These are phyloP conservation scores for Mycena belliarum DNA, from an alignment of 768 basidiomycete genomes.

Conservation along the genomic window DNA sequence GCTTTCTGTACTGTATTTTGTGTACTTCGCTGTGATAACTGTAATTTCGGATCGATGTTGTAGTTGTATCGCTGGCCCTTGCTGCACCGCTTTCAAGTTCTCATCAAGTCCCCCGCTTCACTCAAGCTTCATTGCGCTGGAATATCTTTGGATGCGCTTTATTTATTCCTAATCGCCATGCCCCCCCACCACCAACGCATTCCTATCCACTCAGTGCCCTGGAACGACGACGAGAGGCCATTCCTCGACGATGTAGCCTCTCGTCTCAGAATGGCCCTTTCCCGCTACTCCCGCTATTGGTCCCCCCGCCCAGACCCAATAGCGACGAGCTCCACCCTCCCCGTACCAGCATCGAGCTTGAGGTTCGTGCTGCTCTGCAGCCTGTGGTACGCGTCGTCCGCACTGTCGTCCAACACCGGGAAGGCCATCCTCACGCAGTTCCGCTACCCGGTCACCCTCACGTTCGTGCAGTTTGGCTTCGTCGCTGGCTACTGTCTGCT, in stretches of 20 bases:
- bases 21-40: too few species aligned
- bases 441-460: slow-evolving; percentile 93
- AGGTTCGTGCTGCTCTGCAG: slow-evolving; percentile 78
- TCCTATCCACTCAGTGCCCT: slow-evolving; percentile 23
- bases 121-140: neutral
- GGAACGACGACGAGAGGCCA: slow-evolving; percentile 19
- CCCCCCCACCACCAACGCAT: slow-evolving; percentile 18
- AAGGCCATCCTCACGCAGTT: slow-evolving; percentile 94
- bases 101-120: neutral
- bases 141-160: slow-evolving; percentile 15
- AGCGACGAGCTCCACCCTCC: slow-evolving; percentile 27
- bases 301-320: slow-evolving; percentile 21
- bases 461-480: slow-evolving; percentile 96
- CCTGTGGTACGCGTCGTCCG: slow-evolving; percentile 93
- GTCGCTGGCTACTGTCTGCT: slow-evolving; percentile 85
- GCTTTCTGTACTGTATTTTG: neutral
- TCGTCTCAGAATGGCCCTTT: slow-evolving; percentile 12
- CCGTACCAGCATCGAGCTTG: slow-evolving; percentile 33
- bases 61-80: neutral
- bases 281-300: slow-evolving; percentile 20
- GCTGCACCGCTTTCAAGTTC: too few species aligned
- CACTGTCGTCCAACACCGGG: slow-evolving; percentile 94
- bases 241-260: slow-evolving; percentile 18
- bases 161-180: slow-evolving; percentile 19
- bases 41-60: neutral